Evolutionary conservation across 495 filamentous ascomycete species (phyloP).

Genomic region (Penicillium parvum): DNA sequence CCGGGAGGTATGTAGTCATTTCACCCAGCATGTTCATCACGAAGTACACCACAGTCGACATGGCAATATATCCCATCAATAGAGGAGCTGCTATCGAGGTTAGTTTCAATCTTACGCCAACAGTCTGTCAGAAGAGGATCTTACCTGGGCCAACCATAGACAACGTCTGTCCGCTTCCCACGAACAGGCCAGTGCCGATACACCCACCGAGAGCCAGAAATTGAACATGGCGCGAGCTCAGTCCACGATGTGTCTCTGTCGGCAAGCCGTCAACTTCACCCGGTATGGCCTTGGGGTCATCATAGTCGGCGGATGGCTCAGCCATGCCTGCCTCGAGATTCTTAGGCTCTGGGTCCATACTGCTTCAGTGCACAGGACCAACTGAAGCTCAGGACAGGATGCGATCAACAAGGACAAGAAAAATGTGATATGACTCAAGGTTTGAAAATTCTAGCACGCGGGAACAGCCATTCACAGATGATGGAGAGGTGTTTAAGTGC

Average conservation of each 20-base stretch:
- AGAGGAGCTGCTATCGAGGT: constrained; percentile 55
- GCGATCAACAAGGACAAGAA: neutral
- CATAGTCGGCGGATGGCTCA: constrained; percentile 13
- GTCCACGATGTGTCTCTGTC: constrained; percentile 22
- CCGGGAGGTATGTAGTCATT: constrained; percentile 70
- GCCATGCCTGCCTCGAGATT: constrained; percentile 15
- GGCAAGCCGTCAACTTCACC: constrained; percentile 14
- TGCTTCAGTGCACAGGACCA: neutral
- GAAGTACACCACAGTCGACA: constrained; percentile 52
- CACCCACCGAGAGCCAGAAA: constrained; percentile 71
- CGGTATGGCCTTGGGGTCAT: constrained; percentile 17
- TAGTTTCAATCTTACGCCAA: neutral
- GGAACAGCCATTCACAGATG: neutral
- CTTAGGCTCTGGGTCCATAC: constrained; percentile 20
- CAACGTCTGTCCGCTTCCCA: constrained; percentile 63
- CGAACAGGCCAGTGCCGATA: constrained; percentile 72
- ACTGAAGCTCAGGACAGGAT: neutral
- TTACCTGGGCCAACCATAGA: constrained; percentile 58
- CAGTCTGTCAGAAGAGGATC: neutral
- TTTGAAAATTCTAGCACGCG: neutral
- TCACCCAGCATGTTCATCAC: constrained; percentile 57
- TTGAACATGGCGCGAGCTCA: constrained; percentile 52
- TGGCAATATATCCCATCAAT: constrained; percentile 59
- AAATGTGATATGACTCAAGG: neutral
- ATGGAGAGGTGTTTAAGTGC: too few relatives aligned